Evolutionary conservation across 2,329 filamentous ascomycete species (phyloP).

Genomic region (Biscogniauxia marginata): DNA sequence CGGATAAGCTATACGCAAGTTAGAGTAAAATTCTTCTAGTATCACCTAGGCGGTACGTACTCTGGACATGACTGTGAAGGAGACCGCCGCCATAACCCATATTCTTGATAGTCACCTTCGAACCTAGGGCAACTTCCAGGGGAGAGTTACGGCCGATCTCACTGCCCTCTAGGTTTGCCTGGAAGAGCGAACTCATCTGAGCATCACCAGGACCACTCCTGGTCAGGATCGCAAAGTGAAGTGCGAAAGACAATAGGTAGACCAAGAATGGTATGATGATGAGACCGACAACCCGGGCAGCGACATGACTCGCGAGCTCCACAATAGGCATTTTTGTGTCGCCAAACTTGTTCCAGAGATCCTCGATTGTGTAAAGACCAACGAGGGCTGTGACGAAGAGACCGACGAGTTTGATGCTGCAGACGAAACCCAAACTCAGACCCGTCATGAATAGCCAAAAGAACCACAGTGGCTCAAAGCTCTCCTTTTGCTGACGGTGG

Average conservation of each 20-base stretch:
- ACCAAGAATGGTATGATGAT: conserved; percentile 87
- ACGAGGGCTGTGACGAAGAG: conserved; percentile 94
- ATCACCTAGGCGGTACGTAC: conserved; percentile 19
- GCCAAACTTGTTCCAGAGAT: conserved; percentile 97
- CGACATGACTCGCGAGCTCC: conserved; percentile 72
- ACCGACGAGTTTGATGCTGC: conserved; percentile 97
- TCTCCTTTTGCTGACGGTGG: conserved; percentile 80
- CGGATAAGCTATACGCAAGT: conserved; percentile 59
- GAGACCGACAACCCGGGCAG: conserved; percentile 77
- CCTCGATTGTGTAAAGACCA: conserved; percentile 91
- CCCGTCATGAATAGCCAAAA: conserved; percentile 92
- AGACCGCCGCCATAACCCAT: conserved; percentile 98
- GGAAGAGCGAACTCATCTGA: conserved; percentile 99
- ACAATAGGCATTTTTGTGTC: conserved; percentile 77
- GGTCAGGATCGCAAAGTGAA: conserved; percentile 92
- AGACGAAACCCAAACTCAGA: conserved; percentile 94
- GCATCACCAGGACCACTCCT: conserved; percentile 94
- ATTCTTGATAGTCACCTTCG: conserved; percentile 91
- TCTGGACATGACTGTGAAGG: conserved; percentile 94
- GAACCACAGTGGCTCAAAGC: conserved; percentile 91
- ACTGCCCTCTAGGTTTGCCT: conserved; percentile 91
- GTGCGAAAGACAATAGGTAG: conserved; percentile 92
- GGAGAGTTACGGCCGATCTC: conserved; percentile 94
- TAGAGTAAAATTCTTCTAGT: conserved; percentile 10
- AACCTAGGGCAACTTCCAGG: conserved; percentile 86